Evolutionary conservation across 805 yeast genomes (phyloP).

Genomic region (Wickerhamomyces chaumierensis): DNA sequence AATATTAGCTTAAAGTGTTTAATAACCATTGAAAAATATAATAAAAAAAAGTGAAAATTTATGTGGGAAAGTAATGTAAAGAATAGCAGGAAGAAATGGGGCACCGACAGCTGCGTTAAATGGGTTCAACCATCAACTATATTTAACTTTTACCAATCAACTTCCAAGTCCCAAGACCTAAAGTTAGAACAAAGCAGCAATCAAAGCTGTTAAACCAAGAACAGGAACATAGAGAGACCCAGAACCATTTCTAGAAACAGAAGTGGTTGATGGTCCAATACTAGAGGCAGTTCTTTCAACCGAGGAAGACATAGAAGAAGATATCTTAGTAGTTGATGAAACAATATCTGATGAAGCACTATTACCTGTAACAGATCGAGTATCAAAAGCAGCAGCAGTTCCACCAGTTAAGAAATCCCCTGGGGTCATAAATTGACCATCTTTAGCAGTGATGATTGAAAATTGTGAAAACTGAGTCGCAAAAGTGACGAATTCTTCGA

Average conservation of each 20-base stretch:
- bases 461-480: slow-evolving; percentile 19
- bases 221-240: not conserved
- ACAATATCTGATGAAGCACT: not conserved
- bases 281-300: not conserved
- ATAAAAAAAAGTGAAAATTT: no score
- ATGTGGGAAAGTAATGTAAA: no score
- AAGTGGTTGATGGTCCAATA: not conserved
- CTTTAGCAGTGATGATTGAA: slow-evolving; percentile 6
- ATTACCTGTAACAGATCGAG: not conserved
- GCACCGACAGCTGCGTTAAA: no score
- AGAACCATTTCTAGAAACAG: not conserved
- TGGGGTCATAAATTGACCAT: slow-evolving; percentile 14
- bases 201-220: not conserved
- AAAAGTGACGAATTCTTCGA: slow-evolving; percentile 24
- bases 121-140: no score
- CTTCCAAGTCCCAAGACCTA: no score
- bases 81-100: no score
- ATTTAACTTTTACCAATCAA: no score
- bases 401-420: slow-evolving; percentile 11
- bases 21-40: no score
- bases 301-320: not conserved
- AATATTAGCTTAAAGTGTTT: no score
- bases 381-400: not conserved
- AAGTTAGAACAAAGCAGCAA: not conserved
- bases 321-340: not conserved